These are phyloP conservation scores for Dendrobium officinale DNA, from an alignment of 106 monocot species.

Conservation along the genomic window DNA sequence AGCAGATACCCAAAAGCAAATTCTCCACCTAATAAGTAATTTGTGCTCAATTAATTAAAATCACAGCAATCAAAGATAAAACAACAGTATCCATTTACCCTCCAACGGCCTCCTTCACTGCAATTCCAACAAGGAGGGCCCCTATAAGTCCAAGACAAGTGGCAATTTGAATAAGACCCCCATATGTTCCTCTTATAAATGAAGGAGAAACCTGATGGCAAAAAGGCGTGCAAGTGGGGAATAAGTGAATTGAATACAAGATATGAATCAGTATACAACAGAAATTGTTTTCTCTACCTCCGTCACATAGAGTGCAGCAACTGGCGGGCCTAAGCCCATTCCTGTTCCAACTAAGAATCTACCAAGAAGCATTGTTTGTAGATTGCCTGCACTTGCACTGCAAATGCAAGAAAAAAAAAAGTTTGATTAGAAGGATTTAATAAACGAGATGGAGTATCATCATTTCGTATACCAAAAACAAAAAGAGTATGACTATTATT, in stretches of 20 bases:
- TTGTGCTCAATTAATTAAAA: background rate
- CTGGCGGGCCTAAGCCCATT: conserved; percentile 89
- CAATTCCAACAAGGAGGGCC: conserved; percentile 72
- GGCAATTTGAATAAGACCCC: conserved; percentile 95
- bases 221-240: background rate
- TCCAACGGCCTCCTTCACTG: conserved; percentile 53
- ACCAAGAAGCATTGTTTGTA: conserved; percentile 83
- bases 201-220: conserved; percentile 77
- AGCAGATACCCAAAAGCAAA: conserved; percentile 86
- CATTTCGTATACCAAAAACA: background rate
- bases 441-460: background rate
- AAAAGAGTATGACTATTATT: background rate
- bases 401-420: conserved; percentile 11
- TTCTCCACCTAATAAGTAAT: conserved; percentile 68
- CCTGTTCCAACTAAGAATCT: conserved; percentile 95
- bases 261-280: background rate
- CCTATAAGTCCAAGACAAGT: conserved; percentile 90
- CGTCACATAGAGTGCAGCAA: conserved; percentile 84
- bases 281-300: conserved; percentile 47
- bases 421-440: background rate
- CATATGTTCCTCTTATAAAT: conserved; percentile 90
- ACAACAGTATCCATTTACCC: conserved; percentile 40
- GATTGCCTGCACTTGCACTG: conserved; percentile 63
- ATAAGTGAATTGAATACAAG: background rate
- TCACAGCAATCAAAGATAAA: background rate